Evolutionary conservation across 1,284 basidiomycete species (phyloP).

Genomic region (Earliella scabrosa): DNA sequence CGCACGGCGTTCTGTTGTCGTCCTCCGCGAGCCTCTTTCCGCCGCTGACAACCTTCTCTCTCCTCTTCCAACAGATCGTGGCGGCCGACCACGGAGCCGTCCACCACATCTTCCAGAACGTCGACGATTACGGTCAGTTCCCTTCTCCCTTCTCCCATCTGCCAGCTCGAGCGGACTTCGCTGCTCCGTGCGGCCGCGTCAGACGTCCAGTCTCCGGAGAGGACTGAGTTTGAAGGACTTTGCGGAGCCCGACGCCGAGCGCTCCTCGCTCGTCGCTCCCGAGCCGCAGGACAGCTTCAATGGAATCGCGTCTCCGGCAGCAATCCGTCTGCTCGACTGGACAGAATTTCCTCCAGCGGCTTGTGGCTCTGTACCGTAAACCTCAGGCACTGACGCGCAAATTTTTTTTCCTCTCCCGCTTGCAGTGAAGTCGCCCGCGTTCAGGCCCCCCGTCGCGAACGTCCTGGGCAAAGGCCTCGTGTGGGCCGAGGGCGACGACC

Average conservation of each 20-base stretch:
- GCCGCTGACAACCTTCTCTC: background rate
- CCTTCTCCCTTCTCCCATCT: background rate
- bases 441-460: constrained; percentile 30
- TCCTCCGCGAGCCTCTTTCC: too few species aligned
- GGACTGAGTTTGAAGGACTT: too few species aligned
- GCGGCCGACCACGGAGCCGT: constrained; percentile 41
- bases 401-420: background rate
- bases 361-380: too few species aligned
- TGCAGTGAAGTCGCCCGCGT: constrained; percentile 31
- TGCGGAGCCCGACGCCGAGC: constrained; percentile 3
- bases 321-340: too few species aligned
- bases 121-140: constrained; percentile 36
- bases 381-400: constrained; percentile 2
- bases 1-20: too few species aligned
- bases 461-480: constrained; percentile 34
- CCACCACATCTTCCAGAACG: constrained; percentile 41
- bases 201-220: too few species aligned
- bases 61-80: constrained; percentile 33
- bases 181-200: too few species aligned
- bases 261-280: constrained; percentile 1
- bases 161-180: background rate
- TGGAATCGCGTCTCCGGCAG: background rate
- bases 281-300: background rate
- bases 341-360: too few species aligned
- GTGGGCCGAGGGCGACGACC: constrained; percentile 36